Evolutionary conservation across 202 grass and related monocot genomes (phyloP).

Genomic region (Alloteropsis angusta): DNA sequence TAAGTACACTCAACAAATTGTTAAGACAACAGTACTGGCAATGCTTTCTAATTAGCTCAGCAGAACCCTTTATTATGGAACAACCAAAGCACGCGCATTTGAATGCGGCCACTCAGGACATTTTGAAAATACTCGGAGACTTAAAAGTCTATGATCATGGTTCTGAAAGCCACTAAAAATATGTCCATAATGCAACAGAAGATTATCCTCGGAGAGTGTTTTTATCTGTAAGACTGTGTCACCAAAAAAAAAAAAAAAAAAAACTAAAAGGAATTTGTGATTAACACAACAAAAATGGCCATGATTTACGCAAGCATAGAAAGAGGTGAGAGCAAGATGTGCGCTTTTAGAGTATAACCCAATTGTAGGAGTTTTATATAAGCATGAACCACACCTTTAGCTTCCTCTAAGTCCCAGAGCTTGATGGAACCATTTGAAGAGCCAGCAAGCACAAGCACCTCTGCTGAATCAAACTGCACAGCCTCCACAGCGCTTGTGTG

Average conservation of each 20-base stretch:
- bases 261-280: neutral
- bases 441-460: constrained; percentile 87
- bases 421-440: constrained; percentile 87
- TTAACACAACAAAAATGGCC: neutral
- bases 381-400: constrained; percentile 60
- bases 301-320: neutral
- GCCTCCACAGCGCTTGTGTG: constrained; percentile 74
- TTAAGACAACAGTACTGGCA: neutral
- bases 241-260: neutral
- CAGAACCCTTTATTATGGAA: neutral
- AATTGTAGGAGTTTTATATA: neutral
- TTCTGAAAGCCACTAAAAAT: neutral
- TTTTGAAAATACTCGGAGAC: neutral
- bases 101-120: neutral
- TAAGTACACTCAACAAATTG: neutral
- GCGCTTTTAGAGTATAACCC: neutral
- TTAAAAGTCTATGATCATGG: neutral
- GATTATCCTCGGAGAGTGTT: neutral
- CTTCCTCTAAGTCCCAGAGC: constrained; percentile 97
- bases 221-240: neutral
- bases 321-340: neutral
- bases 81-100: neutral
- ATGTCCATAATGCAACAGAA: neutral
- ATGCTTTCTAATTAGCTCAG: neutral
- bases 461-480: constrained; percentile 85